These are phyloP conservation scores for Ogataea dorogensis DNA, from an alignment of 805 yeast genomes.

Conservation along the genomic window DNA sequence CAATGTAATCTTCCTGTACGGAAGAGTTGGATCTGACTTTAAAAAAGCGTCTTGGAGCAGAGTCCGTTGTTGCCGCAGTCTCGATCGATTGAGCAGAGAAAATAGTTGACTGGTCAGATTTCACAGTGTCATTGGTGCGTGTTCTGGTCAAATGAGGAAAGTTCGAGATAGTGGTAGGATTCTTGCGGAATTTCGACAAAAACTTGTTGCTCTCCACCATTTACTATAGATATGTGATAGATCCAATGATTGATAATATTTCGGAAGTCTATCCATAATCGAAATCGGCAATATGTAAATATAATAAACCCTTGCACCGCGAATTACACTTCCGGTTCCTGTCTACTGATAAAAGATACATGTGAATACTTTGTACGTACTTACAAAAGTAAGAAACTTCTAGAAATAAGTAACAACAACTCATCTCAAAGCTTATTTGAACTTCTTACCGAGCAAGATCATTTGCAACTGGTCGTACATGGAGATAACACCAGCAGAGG, in stretches of 20 bases:
- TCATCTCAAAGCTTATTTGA: constrained; percentile 48
- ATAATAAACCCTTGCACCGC: not conserved
- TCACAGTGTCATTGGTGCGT: constrained; percentile 17
- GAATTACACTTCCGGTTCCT: too few relatives aligned
- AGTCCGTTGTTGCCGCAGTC: constrained; percentile 9
- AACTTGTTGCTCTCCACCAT: constrained; percentile 7
- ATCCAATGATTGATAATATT: not conserved
- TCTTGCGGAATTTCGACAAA: constrained; percentile 19
- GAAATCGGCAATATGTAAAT: constrained; percentile 8
- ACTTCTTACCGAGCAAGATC: constrained; percentile 94
- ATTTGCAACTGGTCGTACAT: constrained; percentile 95
- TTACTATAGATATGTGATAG: constrained; percentile 9
- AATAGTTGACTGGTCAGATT: constrained; percentile 21
- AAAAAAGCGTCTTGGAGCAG: constrained; percentile 15
- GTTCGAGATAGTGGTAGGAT: constrained; percentile 11
- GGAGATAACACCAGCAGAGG: constrained; percentile 99
- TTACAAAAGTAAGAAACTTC: constrained; percentile 11
- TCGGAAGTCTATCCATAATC: constrained; percentile 4
- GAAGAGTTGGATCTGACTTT: constrained; percentile 15
- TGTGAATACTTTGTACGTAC: constrained; percentile 13
- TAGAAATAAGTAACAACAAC: constrained; percentile 12
- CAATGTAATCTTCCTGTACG: constrained; percentile 11
- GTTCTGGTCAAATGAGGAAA: constrained; percentile 12
- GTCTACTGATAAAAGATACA: too few relatives aligned
- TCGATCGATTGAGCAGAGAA: constrained; percentile 16